Percentiles rank a stretch among this genome's conserved stretches.
These are phyloP conservation scores for Fusarium sp. DNA, from an alignment of 2,329 filamentous ascomycete genomes.

Conservation along the genomic window DNA sequence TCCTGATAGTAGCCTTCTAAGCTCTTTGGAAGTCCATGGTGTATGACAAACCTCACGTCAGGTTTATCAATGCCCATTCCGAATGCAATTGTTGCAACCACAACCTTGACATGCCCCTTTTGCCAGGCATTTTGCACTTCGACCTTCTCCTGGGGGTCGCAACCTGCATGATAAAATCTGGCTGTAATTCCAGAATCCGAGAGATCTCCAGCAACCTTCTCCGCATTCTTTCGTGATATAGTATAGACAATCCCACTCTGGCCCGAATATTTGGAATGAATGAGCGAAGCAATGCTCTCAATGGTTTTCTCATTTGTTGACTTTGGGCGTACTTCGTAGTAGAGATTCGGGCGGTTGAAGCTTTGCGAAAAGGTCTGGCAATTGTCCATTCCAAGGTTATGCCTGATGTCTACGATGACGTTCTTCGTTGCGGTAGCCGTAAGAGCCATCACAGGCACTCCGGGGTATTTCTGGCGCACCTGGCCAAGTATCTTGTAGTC, in stretches of 20 bases:
- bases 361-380: constrained; percentile 90
- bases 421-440: constrained; percentile 96
- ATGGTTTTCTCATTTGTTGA: constrained; percentile 66
- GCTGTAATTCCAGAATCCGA: constrained; percentile 77
- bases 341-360: constrained; percentile 96
- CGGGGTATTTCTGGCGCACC: constrained; percentile 79
- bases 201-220: constrained; percentile 82
- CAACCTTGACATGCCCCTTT: constrained; percentile 82
- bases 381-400: constrained; percentile 86
- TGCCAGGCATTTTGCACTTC: constrained; percentile 88
- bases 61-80: constrained; percentile 99
- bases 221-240: constrained; percentile 86
- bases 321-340: constrained; percentile 87
- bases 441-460: constrained; percentile 92
- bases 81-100: constrained; percentile 98
- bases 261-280: constrained; percentile 77
- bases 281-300: constrained; percentile 73
- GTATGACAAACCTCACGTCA: constrained; percentile 96
- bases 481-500: constrained; percentile 92
- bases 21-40: constrained; percentile 93
- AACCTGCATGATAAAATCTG: constrained; percentile 87
- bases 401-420: constrained; percentile 91
- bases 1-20: constrained; percentile 99
- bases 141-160: constrained; percentile 78
- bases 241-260: constrained; percentile 95